Percentiles rank a stretch among this genome's conserved stretches.
Conservation (phyloP, 306 rosid genomes). For the Begonia masoniana region DNA sequence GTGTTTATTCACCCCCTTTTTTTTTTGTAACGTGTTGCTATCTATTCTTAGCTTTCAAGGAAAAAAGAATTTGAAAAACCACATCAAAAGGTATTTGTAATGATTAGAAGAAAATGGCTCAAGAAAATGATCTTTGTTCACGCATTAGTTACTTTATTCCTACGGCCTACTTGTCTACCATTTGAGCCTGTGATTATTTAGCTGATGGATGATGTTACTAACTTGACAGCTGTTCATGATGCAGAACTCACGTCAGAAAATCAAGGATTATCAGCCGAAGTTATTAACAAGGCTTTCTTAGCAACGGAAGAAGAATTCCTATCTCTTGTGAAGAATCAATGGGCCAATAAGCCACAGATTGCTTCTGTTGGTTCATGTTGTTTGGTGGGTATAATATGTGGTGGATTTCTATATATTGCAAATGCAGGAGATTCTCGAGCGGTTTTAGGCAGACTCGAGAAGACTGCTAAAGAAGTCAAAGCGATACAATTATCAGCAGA, state of each 20-base stretch:
- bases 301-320: conserved; percentile 89
- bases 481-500: conserved; percentile 80
- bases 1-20: no score
- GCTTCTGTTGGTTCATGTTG: conserved; percentile 98
- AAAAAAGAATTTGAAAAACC: no score
- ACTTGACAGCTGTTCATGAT: conserved; percentile 36
- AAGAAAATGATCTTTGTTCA: no score
- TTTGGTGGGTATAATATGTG: conserved; percentile 65
- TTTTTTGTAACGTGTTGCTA: no score
- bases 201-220: conserved; percentile 34
- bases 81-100: no score
- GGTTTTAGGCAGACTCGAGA: conserved; percentile 65
- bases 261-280: conserved; percentile 71
- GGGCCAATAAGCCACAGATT: conserved; percentile 58
- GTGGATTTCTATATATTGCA: conserved; percentile 72
- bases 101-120: no score
- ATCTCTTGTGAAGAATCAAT: conserved; percentile 57
- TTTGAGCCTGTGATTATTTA: conserved; percentile 8
- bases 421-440: conserved; percentile 97
- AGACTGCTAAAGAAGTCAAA: conserved; percentile 36
- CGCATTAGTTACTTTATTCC: no score
- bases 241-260: conserved; percentile 72
- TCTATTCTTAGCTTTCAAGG: no score
- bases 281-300: conserved; percentile 67
- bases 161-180: neutral